Evolutionary conservation across 768 basidiomycete genomes (phyloP), one percentile per base, ranked within the genome.

Genomic region (Hypholoma fasciculare): DNA sequence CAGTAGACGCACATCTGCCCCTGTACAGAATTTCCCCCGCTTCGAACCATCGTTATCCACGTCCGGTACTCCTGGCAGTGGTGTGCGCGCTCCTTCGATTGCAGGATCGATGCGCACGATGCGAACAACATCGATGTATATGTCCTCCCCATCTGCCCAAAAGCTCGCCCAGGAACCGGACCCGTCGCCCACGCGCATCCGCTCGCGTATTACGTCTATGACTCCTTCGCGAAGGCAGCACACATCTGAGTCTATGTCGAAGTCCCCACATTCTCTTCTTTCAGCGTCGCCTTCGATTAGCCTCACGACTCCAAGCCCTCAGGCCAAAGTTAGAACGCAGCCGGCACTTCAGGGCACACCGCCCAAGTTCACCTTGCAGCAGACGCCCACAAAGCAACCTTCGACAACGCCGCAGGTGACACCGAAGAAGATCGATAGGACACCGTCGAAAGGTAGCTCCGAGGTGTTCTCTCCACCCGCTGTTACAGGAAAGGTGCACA

Each of bases 151-250:
- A 1, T 53, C 67, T 57, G 46, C 61, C 62, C 52, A 64, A 61
- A 64, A 56, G 54, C 50, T 48, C 59, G 48, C 52, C 36, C 59
- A 60, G 58, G 51, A 63, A 47, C 47, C 48, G 47, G 62, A 63
- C 48, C 60, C 56, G 37, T 67, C 43, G 71, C 72, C 19, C 72
- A 73, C 20, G 69, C 75, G 58, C 75, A 75, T 40, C 62, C 64
- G 52, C 63, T 70, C 75, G 53, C 74, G 80, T 37, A 76, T 84
- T 56, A 68, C 74, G 60, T 84, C 82, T 8, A 72, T 76, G 75
- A 78, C 76, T 27, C 74, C 76, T 37, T 53, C 47, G 12, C 43
- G 47, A 46, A 66, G 71, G 23, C 67, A 65, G 14, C 59, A 68
- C 14, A 54, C 56, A 11, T 12, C 59, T 37, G 52, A 61, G 8